Conservation (phyloP, 1,139 yeast species). For the Hansenula lynferdii region DNA sequence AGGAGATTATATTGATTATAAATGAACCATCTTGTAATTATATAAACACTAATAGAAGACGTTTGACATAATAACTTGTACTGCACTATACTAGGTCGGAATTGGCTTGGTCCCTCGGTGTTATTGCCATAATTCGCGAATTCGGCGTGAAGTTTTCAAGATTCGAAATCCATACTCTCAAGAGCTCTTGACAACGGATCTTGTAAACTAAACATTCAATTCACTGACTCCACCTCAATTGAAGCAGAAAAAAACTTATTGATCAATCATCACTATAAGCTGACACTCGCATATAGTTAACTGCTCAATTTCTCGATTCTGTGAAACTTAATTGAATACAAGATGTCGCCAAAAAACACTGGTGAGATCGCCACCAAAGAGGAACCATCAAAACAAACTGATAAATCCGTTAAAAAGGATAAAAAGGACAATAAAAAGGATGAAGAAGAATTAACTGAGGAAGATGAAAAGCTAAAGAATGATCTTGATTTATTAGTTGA, state of each 20-base stretch:
- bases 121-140: too few species aligned
- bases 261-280: too few species aligned
- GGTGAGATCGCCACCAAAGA: conserved; percentile 25
- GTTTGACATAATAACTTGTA: too few species aligned
- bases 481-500: conserved; percentile 88
- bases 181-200: neutral
- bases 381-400: conserved; percentile 17
- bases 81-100: too few species aligned
- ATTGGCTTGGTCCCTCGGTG: neutral
- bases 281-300: too few species aligned
- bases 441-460: conserved; percentile 88
- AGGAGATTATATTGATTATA: conserved; percentile 32
- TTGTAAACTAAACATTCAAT: neutral
- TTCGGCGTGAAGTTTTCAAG: neutral
- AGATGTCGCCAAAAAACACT: conserved; percentile 17
- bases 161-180: neutral
- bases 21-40: neutral
- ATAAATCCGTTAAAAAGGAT: conserved; percentile 15
- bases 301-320: too few species aligned
- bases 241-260: too few species aligned
- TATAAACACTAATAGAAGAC: too few species aligned
- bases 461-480: conserved; percentile 82
- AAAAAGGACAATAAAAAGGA: conserved; percentile 32
- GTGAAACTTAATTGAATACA: too few species aligned
- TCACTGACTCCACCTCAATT: too few species aligned